Base-by-base conservation (phyloP, 352 stramenopile species). In the Thalassiosira tumida region DNA sequence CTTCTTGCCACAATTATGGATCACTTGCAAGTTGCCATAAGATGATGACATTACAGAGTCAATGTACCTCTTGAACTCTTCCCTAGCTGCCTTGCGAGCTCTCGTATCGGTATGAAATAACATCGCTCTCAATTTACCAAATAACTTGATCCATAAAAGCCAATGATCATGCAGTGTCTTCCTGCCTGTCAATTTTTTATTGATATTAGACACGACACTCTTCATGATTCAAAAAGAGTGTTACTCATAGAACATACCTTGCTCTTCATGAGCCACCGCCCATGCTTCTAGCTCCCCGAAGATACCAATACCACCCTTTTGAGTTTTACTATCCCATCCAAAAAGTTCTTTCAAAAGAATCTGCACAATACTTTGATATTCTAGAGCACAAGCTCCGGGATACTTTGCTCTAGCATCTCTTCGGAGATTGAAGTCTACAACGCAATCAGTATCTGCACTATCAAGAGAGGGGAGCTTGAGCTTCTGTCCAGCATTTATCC, bases 151-250 rank as follows among this genome's bases (percentile, higher is more conserved):
- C 78, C 78, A 85, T 4, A 85, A 35, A 3, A 85, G 35, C 78
- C 78, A 85, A 75, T 85, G 78, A 1, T 59, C 78, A 77, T 85
- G 78, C 5, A 85, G 29, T 76, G 78, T 85, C 62, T 85, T 85
- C 47, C 78, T 29, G 33, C 51, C 78, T 84, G n/a, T n/a, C n/a
- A n/a, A n/a, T n/a, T n/a, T n/a, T n/a, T n/a, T n/a, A n/a, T n/a
- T n/a, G n/a, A n/a, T n/a, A n/a, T n/a, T n/a, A n/a, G n/a, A n/a
- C n/a, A n/a, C n/a, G n/a, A n/a, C n/a, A n/a, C n/a, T n/a, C n/a
- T n/a, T n/a, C n/a, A n/a, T n/a, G n/a, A n/a, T n/a, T n/a, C n/a
- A n/a, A n/a, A n/a, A n/a, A n/a, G n/a, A n/a, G n/a, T n/a, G n/a
- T n/a, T n/a, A n/a, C n/a, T n/a, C n/a, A n/a, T n/a, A 76, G 33